Base-by-base conservation (phyloP, 495 filamentous ascomycete species). In the Podospora didyma region DNA sequence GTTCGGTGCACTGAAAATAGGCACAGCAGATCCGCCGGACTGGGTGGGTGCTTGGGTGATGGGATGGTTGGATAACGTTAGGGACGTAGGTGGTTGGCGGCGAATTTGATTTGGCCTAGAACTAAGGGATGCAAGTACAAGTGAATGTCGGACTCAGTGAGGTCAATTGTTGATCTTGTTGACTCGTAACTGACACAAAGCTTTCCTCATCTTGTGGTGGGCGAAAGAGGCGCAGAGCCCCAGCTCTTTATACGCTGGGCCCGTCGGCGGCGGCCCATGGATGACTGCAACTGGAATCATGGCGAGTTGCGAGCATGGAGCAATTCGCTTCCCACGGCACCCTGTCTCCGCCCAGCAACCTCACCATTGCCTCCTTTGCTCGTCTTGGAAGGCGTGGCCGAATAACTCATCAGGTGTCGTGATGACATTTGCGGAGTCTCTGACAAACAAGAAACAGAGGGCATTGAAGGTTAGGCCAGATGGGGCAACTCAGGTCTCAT, bases 341-440 rank as follows among this genome's bases (percentile, higher is more conserved):
- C 46, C 14, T 20, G 31, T 53, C 59, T 59, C 57, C 54, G 51
- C 54, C 39, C 12, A 16, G 10, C 39, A 14, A 42, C 39, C 39
- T 42, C 39, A 42, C 39, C 9, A 16, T 42, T 31, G 26, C 26
- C 26, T 31, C 26, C 26, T 31, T 41, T 28, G 52, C 56, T 52
- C 54, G 51, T 31, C 57, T 45, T 42, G 50, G 46, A 59, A 59
- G 61, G 53, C 53, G 50, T 55, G 48, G 53, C 55, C 61, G 12
- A 14, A 14, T 17, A 17, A 42, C 12, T 42, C 39, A 42, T 42
- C 39, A 42, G 39, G 39, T 63, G 59, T 65, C 51, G 62, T 63
- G 65, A 68, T 68, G 65, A 52, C 65, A 65, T 63, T 57, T 47
- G 60, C 52, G 50, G 54, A 49, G 20, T 53, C 57, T 61, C 42